Percentiles rank a stretch among this genome's conserved stretches.
These are phyloP conservation scores for Trichosanthes truncata DNA, from an alignment of 306 rosid species.

Conservation along the genomic window DNA sequence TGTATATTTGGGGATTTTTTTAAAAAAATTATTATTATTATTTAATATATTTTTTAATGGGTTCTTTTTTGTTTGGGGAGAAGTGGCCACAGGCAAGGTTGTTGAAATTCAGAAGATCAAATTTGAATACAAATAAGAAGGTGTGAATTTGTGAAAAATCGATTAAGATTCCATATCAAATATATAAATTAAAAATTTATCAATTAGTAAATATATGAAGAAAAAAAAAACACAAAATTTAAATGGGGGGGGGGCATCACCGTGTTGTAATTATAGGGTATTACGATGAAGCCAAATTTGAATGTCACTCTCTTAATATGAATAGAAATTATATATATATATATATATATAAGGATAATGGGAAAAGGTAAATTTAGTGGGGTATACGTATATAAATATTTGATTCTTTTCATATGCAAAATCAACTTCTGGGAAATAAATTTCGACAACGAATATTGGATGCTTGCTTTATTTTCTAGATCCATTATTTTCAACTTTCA, in stretches of 20 bases:
- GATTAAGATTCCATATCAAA: not conserved
- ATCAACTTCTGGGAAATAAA: not conserved
- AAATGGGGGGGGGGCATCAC: not conserved
- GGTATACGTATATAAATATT: not conserved
- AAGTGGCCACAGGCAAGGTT: not conserved
- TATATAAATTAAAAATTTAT: not conserved
- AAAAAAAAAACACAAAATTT: not conserved
- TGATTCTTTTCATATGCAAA: conserved; percentile 6
- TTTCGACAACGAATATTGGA: not conserved
- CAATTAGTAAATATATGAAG: not conserved
- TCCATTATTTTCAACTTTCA: not conserved
- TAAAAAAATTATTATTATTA: not conserved
- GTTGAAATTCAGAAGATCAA: not conserved
- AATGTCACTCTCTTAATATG: not conserved
- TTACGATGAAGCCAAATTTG: not conserved
- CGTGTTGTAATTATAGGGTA: not conserved
- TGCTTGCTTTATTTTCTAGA: not conserved
- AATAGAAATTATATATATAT: too few relatives aligned
- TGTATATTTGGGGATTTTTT: not conserved
- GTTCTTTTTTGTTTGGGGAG: not conserved
- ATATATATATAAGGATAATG: not conserved
- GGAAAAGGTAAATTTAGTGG: conserved; percentile 5
- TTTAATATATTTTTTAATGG: not conserved
- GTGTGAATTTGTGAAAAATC: conserved; percentile 9
- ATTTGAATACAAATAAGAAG: not conserved